Percentiles rank a stretch among this genome's conserved stretches.
Evolutionary conservation across 495 filamentous ascomycete genomes (phyloP).

Genomic region (Pyronema domesticum): DNA sequence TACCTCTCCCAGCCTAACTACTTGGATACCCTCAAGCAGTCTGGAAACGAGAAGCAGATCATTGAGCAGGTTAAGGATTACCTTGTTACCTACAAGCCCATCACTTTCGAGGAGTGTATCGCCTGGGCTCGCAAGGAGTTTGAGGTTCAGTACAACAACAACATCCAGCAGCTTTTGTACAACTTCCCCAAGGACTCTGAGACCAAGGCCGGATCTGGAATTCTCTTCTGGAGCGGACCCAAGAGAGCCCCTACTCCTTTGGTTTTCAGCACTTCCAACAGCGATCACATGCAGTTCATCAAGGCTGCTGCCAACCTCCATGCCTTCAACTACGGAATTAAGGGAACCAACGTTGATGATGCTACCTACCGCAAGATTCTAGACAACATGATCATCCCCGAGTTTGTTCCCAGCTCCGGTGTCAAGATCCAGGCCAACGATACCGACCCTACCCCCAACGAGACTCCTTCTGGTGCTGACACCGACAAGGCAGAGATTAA

Average conservation of each 20-base stretch:
- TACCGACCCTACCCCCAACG: slow-evolving; percentile 86
- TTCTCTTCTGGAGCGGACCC: slow-evolving; percentile 94
- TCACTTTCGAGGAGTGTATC: slow-evolving; percentile 89
- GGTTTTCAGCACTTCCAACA: slow-evolving; percentile 68
- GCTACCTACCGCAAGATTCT: slow-evolving; percentile 57
- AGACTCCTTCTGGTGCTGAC: slow-evolving; percentile 30
- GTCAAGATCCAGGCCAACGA: slow-evolving; percentile 97
- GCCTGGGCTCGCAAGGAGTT: slow-evolving; percentile 86
- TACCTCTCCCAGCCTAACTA: slow-evolving; percentile 88
- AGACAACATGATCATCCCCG: slow-evolving; percentile 86
- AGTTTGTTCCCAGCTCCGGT: slow-evolving; percentile 77
- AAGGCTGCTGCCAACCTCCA: slow-evolving; percentile 81
- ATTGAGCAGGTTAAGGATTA: slow-evolving; percentile 78
- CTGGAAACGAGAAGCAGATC: slow-evolving; percentile 90
- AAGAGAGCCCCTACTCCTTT: slow-evolving; percentile 90
- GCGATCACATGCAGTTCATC: slow-evolving; percentile 71
- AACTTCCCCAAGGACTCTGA: slow-evolving; percentile 93
- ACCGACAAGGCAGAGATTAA: slow-evolving; percentile 58
- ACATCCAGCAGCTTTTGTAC: slow-evolving; percentile 86
- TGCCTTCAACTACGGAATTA: slow-evolving; percentile 95
- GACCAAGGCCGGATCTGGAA: slow-evolving; percentile 52
- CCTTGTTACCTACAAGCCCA: slow-evolving; percentile 80
- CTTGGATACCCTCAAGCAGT: slow-evolving; percentile 79
- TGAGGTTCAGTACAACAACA: slow-evolving; percentile 93
- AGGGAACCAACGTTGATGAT: slow-evolving; percentile 50